Conservation (phyloP, 305 asterid genomes). For the Striga hermonthica region DNA sequence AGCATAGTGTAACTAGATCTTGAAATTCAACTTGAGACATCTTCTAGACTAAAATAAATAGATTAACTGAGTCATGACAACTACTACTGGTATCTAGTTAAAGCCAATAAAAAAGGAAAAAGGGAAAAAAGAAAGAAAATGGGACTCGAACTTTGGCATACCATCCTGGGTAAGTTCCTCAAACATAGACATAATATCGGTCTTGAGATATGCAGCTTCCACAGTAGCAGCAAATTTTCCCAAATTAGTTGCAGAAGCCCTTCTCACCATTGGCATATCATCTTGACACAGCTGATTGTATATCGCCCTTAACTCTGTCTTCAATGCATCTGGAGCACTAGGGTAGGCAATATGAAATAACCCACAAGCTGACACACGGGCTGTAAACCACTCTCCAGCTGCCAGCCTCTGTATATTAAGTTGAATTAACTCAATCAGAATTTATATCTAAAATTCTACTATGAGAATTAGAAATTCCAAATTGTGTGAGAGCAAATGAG, state of each 20-base stretch:
- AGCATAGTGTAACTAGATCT: slow-evolving; percentile 9
- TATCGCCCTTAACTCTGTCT: slow-evolving; percentile 71
- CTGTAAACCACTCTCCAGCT: slow-evolving; percentile 96
- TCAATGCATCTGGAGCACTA: slow-evolving; percentile 71
- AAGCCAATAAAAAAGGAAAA: background rate
- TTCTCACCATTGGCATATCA: slow-evolving; percentile 96
- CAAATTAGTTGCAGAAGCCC: slow-evolving; percentile 90
- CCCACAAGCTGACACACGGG: slow-evolving; percentile 93
- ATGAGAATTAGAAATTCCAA: background rate
- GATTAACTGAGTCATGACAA: slow-evolving; percentile 6
- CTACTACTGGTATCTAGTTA: slow-evolving; percentile 16
- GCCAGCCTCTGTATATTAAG: slow-evolving; percentile 66
- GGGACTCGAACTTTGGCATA: slow-evolving; percentile 29
- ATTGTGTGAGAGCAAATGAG: background rate
- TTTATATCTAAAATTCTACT: slow-evolving; percentile 1
- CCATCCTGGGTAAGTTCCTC: slow-evolving; percentile 93
- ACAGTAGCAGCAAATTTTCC: slow-evolving; percentile 90
- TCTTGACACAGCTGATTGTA: slow-evolving; percentile 90
- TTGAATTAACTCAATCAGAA: slow-evolving; percentile 26
- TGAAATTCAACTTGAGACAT: background rate
- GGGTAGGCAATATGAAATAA: slow-evolving; percentile 84
- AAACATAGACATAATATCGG: slow-evolving; percentile 81
- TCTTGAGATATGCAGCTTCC: slow-evolving; percentile 82
- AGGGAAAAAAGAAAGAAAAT: background rate
- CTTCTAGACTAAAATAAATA: background rate